Evolutionary conservation across 306 rosid species (phyloP).

Genomic region (Cercis canadensis): DNA sequence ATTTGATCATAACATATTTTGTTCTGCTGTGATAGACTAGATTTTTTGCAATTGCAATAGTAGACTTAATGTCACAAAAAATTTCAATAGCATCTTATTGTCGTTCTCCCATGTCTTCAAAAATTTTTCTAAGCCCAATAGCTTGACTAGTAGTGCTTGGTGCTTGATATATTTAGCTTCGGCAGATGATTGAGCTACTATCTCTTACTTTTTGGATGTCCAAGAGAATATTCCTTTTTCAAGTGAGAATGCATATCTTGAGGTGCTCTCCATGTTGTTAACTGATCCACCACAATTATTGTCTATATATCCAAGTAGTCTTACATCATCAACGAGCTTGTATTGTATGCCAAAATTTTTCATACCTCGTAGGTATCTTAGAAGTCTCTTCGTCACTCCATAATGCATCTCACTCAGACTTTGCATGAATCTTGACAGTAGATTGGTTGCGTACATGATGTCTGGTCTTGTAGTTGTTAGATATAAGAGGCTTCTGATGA

Average conservation of each 20-base stretch:
- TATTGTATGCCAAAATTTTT: background rate
- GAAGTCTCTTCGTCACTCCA: background rate
- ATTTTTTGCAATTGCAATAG: background rate
- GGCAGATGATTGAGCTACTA: background rate
- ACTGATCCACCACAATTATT: background rate
- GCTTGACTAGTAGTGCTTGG: background rate
- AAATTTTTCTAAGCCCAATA: background rate
- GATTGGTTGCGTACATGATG: constrained; percentile 4
- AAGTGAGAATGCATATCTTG: background rate
- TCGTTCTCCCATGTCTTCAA: background rate
- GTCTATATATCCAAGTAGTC: background rate
- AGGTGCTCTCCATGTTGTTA: constrained; percentile 14
- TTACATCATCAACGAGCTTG: background rate
- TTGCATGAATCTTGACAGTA: constrained; percentile 10
- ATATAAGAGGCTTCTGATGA: background rate
- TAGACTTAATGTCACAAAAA: background rate
- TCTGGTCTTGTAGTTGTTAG: background rate
- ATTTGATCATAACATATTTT: background rate
- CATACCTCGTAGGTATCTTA: constrained; percentile 5
- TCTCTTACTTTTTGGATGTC: background rate
- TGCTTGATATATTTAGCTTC: background rate
- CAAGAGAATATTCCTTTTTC: background rate
- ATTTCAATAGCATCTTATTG: background rate
- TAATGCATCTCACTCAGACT: constrained; percentile 11
- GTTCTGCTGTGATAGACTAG: background rate